A percentile compares a stretch with the other conserved stretches of the same genome.
Evolutionary conservation across 192 early-diverging fungal species (phyloP).

Genomic region (Dimargaris verticillata): DNA sequence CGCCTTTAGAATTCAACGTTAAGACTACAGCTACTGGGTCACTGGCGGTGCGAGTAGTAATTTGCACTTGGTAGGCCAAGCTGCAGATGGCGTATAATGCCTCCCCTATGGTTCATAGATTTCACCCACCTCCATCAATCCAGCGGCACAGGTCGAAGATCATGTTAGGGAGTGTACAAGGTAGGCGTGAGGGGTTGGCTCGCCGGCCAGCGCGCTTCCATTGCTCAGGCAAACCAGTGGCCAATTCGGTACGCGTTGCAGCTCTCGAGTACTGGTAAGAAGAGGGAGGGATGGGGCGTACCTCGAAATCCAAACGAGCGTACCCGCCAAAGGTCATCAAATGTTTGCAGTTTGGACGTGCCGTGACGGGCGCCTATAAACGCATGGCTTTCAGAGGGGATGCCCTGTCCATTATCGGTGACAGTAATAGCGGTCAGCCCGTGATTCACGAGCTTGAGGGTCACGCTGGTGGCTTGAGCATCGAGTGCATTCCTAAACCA

Average conservation of each 20-base stretch:
- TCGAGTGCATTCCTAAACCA: conserved; percentile 60
- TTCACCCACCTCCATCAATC: too few species aligned
- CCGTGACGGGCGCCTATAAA: conserved; percentile 68
- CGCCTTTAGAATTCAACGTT: background rate
- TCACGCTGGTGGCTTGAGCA: conserved; percentile 64
- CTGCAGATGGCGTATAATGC: conserved; percentile 1
- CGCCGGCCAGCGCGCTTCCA: too few species aligned
- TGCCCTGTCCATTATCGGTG: conserved; percentile 77
- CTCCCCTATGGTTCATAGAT: background rate
- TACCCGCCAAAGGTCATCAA: conserved; percentile 56
- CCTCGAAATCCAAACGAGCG: conserved; percentile 83
- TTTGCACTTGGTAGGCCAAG: conserved; percentile 5
- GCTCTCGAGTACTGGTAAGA: too few species aligned
- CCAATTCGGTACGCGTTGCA: too few species aligned
- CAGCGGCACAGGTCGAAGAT: too few species aligned
- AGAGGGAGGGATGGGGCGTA: background rate
- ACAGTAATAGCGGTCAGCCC: conserved; percentile 64
- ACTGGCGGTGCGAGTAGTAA: conserved; percentile 5
- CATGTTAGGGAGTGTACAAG: too few species aligned
- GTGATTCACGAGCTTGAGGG: conserved; percentile 63
- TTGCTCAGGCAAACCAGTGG: too few species aligned
- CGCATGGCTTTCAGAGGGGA: conserved; percentile 38
- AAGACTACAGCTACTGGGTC: conserved; percentile 1
- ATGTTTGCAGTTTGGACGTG: conserved; percentile 68
- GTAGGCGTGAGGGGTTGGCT: too few species aligned